Percentiles rank a stretch among this genome's conserved stretches.
Evolutionary conservation across 2,329 filamentous ascomycete species (phyloP).

Genomic region (Cladosporium colombiae): DNA sequence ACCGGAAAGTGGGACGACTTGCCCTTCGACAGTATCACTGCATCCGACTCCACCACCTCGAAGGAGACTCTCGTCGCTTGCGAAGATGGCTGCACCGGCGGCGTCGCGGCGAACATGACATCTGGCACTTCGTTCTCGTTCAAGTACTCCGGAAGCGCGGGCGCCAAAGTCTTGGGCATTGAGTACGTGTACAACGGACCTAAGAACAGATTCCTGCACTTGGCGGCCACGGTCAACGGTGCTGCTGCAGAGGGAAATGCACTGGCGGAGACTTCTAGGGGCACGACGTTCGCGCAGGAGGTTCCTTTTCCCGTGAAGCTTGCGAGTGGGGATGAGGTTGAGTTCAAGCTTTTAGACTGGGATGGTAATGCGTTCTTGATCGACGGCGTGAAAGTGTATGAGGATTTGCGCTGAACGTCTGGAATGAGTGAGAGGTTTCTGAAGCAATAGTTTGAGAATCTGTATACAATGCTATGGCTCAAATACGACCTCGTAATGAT

Average conservation of each 20-base stretch:
- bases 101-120: conserved; percentile 28
- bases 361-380: conserved; percentile 26
- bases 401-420: conserved; percentile 14
- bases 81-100: conserved; percentile 25
- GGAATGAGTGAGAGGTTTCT: neutral
- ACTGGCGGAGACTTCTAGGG: conserved; percentile 28
- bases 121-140: conserved; percentile 26
- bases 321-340: conserved; percentile 25
- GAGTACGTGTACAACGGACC: conserved; percentile 30
- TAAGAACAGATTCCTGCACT: conserved; percentile 30
- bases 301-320: conserved; percentile 28
- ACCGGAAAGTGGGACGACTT: conserved; percentile 30
- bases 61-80: conserved; percentile 24
- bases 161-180: conserved; percentile 28
- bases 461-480: neutral
- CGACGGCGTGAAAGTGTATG: conserved; percentile 29
- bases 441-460: neutral
- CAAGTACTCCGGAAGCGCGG: conserved; percentile 25
- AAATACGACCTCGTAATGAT: neutral
- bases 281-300: conserved; percentile 26
- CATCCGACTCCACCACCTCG: conserved; percentile 25
- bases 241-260: conserved; percentile 24
- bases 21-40: conserved; percentile 26
- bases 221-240: conserved; percentile 27
- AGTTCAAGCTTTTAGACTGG: conserved; percentile 26